These are phyloP conservation scores for Scheffersomyces spartinae DNA, from an alignment of 805 yeast species.

Conservation along the genomic window DNA sequence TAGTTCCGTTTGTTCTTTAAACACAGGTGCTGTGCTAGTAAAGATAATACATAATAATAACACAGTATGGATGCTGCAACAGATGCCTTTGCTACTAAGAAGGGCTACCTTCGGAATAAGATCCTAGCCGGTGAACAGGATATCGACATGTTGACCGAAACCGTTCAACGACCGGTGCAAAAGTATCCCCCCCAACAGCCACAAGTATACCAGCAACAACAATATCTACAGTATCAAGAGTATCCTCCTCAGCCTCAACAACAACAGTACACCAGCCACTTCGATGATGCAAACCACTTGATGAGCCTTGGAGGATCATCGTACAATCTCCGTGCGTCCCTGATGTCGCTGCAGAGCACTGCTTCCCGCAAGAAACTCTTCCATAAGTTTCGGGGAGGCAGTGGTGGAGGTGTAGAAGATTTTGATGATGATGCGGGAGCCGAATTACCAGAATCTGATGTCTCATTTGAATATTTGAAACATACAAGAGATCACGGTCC, in stretches of 20 bases:
- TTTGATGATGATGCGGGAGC: constrained; percentile 23
- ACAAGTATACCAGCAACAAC: constrained; percentile 8
- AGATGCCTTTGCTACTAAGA: constrained; percentile 9
- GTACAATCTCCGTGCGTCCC: constrained; percentile 3
- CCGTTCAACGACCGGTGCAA: constrained; percentile 6
- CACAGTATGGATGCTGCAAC: constrained; percentile 22
- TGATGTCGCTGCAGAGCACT: constrained; percentile 1
- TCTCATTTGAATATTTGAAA: constrained; percentile 55
- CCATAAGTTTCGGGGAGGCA: constrained; percentile 8
- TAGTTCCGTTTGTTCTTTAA: not conserved
- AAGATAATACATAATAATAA: constrained; percentile 17
- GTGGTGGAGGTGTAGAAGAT: constrained; percentile 12
- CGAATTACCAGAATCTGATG: constrained; percentile 11
- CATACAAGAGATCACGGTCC: constrained; percentile 58
- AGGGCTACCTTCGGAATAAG: constrained; percentile 7
- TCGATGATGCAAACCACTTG: constrained; percentile 3
- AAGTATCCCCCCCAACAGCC: constrained; percentile 7
- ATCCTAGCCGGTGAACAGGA: constrained; percentile 27
- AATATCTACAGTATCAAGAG: constrained; percentile 3
- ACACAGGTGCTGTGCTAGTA: not conserved
- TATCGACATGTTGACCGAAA: constrained; percentile 4
- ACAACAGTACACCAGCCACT: constrained; percentile 5
- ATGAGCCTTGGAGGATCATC: constrained; percentile 1
- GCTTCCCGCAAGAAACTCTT: constrained; percentile 4
- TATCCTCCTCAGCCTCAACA: constrained; percentile 3